These are phyloP conservation scores for Penicillium manginii DNA, from an alignment of 495 filamentous ascomycete species.

Conservation along the genomic window DNA sequence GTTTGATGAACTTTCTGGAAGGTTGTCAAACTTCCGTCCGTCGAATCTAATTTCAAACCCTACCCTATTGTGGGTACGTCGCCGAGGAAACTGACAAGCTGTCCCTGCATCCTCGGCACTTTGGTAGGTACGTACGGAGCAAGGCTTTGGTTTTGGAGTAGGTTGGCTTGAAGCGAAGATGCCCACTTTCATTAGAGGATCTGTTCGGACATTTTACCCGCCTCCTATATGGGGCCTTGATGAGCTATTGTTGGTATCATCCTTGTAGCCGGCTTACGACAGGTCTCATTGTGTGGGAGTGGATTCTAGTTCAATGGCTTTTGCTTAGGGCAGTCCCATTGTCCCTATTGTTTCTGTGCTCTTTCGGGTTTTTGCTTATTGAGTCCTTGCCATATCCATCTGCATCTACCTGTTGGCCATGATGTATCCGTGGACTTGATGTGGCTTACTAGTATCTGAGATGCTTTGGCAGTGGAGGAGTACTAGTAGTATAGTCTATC, in stretches of 20 bases:
- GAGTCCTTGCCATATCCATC: too few species aligned
- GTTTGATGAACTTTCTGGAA: constrained; percentile 9
- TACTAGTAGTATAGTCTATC: too few species aligned
- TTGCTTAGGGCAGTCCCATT: too few species aligned
- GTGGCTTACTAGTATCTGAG: too few species aligned
- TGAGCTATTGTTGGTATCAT: background rate
- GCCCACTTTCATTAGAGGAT: background rate
- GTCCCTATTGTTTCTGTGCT: too few species aligned
- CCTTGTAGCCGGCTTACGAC: background rate
- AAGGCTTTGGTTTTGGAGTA: background rate
- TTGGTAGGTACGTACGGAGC: background rate
- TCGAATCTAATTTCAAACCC: constrained; percentile 1
- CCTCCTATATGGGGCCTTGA: background rate
- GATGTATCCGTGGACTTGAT: too few species aligned
- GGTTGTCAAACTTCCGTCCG: constrained; percentile 2
- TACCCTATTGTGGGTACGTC: background rate
- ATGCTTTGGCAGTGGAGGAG: too few species aligned
- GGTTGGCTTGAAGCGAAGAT: background rate
- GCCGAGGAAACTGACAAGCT: constrained; percentile 1
- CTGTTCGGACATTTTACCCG: constrained; percentile 7
- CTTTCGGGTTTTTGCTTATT: too few species aligned
- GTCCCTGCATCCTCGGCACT: background rate
- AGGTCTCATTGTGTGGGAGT: background rate
- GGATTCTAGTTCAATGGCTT: background rate
- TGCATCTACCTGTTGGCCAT: too few species aligned